Percentiles rank a stretch among this genome's conserved stretches.
Conservation (phyloP, 768 basidiomycete genomes). For the Hydnomerulius pinastri region DNA sequence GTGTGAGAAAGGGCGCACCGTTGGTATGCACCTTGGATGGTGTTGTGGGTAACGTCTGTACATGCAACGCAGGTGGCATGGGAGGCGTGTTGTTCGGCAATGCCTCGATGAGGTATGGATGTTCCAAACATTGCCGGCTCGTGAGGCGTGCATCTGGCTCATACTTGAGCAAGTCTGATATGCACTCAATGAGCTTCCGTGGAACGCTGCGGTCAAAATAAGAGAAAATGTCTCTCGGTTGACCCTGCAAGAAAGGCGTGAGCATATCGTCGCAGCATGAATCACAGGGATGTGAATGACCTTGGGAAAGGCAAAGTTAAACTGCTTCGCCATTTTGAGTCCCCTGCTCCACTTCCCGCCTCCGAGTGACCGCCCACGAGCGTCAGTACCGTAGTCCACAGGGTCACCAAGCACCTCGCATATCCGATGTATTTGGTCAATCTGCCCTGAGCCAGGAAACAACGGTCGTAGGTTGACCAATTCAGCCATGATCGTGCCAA, state of each 20-base stretch:
- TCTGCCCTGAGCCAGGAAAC: conserved; percentile 91
- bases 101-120: conserved; percentile 87
- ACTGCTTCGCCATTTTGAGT: conserved; percentile 80
- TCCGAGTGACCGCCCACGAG: conserved; percentile 66
- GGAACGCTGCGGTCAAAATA: conserved; percentile 83
- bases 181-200: conserved; percentile 83
- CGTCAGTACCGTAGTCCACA: conserved; percentile 77
- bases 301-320: conserved; percentile 89
- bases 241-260: conserved; percentile 44
- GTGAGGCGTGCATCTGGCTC: conserved; percentile 88
- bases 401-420: conserved; percentile 95
- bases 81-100: conserved; percentile 66
- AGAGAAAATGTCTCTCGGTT: conserved; percentile 64
- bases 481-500: conserved; percentile 98
- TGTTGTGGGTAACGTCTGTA: conserved; percentile 39
- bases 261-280: neutral
- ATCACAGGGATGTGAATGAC: conserved; percentile 40
- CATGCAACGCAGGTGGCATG: conserved; percentile 53
- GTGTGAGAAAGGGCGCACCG: conserved; percentile 38
- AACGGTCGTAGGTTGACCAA: conserved; percentile 92
- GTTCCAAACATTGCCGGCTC: conserved; percentile 82
- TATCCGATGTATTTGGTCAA: conserved; percentile 90
- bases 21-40: conserved; percentile 39
- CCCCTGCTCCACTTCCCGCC: conserved; percentile 90
- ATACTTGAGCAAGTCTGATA: conserved; percentile 88